phyloP scores from a whole-genome alignment of 148 eudicot species.

The Spergularia bocconei region DNA sequence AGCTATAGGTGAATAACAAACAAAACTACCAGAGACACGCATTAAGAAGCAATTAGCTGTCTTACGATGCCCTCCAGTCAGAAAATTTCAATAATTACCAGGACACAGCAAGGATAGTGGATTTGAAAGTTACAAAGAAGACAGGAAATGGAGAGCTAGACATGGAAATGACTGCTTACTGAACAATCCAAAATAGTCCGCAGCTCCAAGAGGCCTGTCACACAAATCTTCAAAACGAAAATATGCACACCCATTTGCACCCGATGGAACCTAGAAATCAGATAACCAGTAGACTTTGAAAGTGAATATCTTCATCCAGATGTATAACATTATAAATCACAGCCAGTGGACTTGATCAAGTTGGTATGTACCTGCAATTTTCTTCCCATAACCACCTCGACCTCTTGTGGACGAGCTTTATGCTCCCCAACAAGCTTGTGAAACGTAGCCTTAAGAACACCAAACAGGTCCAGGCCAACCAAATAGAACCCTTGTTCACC shows the following conservation, averaged over 20 bases:
- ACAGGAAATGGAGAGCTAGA: not conserved
- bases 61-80: too few species aligned
- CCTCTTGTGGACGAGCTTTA: constrained; percentile 52
- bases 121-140: not conserved
- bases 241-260: constrained; percentile 88
- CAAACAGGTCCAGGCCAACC: constrained; percentile 49
- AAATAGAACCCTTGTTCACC: constrained; percentile 80
- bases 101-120: too few species aligned
- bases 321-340: too few species aligned
- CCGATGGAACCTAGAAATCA: constrained; percentile 57
- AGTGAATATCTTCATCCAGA: not conserved
- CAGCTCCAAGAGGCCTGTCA: constrained; percentile 93
- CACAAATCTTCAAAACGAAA: constrained; percentile 83
- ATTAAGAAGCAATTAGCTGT: too few species aligned
- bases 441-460: constrained; percentile 58
- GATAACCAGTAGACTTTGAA: not conserved
- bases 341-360: not conserved
- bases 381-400: constrained; percentile 97
- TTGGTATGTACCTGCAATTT: constrained; percentile 51
- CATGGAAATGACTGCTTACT: constrained; percentile 47
- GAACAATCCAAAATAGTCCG: constrained; percentile 85
- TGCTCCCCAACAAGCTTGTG: constrained; percentile 54
- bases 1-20: too few species aligned
- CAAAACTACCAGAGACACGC: too few species aligned
- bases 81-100: too few species aligned